These are phyloP conservation scores for Wallacemonas sp. DNA, from an alignment of 208 protist genomes.

Conservation along the genomic window DNA sequence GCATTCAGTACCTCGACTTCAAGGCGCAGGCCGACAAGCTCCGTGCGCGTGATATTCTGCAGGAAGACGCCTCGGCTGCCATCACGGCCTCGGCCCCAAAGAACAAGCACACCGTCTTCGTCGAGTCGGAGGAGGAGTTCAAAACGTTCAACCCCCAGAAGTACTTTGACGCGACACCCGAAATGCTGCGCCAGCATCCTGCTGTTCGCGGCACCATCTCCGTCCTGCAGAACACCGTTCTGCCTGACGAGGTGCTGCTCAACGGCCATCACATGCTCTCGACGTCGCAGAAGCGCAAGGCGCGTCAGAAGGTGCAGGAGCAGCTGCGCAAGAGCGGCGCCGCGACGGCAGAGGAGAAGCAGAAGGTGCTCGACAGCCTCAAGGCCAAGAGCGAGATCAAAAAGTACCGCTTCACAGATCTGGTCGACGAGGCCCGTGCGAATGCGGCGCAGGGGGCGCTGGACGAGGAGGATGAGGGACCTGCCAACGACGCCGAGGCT, in stretches of 20 bases:
- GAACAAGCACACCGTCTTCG: constrained; percentile 89
- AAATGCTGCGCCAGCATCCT: constrained; percentile 88
- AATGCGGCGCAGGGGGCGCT: background rate
- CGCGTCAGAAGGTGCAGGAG: constrained; percentile 72
- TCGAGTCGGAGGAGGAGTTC: constrained; percentile 82
- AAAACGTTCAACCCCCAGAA: constrained; percentile 66
- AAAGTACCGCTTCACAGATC: constrained; percentile 60
- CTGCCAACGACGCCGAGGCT: constrained; percentile 50
- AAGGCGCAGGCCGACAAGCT: constrained; percentile 68
- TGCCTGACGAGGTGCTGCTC: constrained; percentile 83
- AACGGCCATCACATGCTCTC: constrained; percentile 70
- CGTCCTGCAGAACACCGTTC: constrained; percentile 77
- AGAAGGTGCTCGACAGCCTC: constrained; percentile 34
- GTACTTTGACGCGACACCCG: constrained; percentile 81
- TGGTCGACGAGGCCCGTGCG: constrained; percentile 21
- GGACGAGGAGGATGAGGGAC: constrained; percentile 27
- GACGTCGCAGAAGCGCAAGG: constrained; percentile 60
- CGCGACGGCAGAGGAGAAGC: constrained; percentile 23
- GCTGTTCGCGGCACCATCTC: constrained; percentile 68
- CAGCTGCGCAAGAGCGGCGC: constrained; percentile 44
- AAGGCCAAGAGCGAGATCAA: constrained; percentile 64
- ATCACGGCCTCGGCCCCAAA: constrained; percentile 61
- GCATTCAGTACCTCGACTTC: constrained; percentile 86
- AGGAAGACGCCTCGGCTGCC: constrained; percentile 68
- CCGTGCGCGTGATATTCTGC: constrained; percentile 70